Base-by-base conservation (phyloP, 1,139 yeast species). In the Geotrichum klebahnii region DNA sequence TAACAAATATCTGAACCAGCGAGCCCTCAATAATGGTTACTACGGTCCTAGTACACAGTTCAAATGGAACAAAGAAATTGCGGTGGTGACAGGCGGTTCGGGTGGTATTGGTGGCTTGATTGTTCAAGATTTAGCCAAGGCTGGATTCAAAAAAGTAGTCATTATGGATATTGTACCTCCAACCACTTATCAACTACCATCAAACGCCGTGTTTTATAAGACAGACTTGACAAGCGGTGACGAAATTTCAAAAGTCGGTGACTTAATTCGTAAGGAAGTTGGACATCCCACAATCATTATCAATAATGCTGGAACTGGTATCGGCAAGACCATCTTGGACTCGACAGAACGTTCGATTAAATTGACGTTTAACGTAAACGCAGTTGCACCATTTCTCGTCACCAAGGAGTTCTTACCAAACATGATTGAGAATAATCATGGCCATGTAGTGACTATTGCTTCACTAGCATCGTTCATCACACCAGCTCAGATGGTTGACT, bases 401-500 rank as follows among this genome's bases (percentile, higher is more conserved):
- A 77, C 79, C 54, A 80, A 82, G 57, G 69, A 76, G 0, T 80
- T 83, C 58, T 63, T 84, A n/a, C 88, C 90, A 0, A 76, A 69
- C 44, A 82, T 84, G 87, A 56, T 82, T 9, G 61, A 59, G 16
- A 54, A 62, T 26, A 71, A 71, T 50, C 67, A 85, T 48, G 92
- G 92, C 0, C 84, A 81, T 62, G 73, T 85, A n/a, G 75, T 84
- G 20, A 83, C 87, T 3, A 71, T 84, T 36, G 85, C 86, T 0
- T 83, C 90, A 0, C 82, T 82, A 0, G 69, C 84, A 50, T 92
- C 92, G 0, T 80, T 81, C 55, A 74, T 83, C 75, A 77, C 89
- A 0, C 92, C 94, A 0, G 86, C 92, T 2, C 68, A 81, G 36
- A 68, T 84, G 53, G 48, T 68, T 36, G 83, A 83, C 0, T 84